Conservation (phyloP, 441 rosid species). For the Metrosideros polymorpha region DNA sequence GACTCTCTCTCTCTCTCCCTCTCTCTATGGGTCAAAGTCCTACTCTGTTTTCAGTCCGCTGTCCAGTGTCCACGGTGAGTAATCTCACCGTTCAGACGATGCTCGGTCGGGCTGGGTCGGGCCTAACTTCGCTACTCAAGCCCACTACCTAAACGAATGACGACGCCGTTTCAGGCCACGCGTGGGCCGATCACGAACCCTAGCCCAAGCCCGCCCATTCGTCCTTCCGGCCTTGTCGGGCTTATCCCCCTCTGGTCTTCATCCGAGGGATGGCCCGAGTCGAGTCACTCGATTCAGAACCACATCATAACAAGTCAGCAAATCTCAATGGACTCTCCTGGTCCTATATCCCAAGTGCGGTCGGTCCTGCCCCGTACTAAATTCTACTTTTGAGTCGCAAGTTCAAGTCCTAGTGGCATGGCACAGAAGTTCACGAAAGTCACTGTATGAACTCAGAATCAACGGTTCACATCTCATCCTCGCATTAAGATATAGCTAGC, state of each 20-base stretch:
- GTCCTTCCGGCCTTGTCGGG: not conserved
- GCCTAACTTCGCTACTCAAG: not conserved
- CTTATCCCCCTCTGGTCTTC: no score
- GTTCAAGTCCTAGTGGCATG: not conserved
- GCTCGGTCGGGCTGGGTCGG: not conserved
- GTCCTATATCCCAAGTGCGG: not conserved
- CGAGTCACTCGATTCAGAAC: not conserved
- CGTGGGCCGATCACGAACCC: not conserved
- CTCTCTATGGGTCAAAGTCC: not conserved
- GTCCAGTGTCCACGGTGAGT: not conserved
- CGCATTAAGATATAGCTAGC: not conserved
- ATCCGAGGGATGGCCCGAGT: not conserved
- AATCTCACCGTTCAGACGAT: not conserved
- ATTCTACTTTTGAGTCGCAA: not conserved
- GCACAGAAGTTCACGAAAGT: not conserved
- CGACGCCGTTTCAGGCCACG: not conserved
- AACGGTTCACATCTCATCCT: not conserved
- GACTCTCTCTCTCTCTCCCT: not conserved
- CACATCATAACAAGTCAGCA: not conserved
- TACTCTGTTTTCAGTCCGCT: not conserved
- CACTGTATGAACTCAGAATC: not conserved
- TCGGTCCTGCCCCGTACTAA: not conserved
- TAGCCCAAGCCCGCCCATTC: not conserved
- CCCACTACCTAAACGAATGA: not conserved
- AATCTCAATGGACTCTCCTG: not conserved